A percentile compares a stretch with the other conserved stretches of the same genome.
phyloP scores from a whole-genome alignment of 1,139 yeast genomes.

The Debaryomyces sp. region DNA sequence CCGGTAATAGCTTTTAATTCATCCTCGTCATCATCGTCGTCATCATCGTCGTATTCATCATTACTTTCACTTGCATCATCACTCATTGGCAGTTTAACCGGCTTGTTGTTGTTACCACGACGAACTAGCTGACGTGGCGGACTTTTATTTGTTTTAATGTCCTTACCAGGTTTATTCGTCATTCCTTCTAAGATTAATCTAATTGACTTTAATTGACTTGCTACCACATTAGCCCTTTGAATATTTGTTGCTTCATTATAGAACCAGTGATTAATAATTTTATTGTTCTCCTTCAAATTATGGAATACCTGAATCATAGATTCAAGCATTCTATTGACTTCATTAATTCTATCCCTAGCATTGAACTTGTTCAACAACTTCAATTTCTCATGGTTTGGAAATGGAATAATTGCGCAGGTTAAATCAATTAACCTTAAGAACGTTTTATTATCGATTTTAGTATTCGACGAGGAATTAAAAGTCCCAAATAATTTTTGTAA shows the following conservation, averaged over 20 bases:
- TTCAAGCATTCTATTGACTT: constrained; percentile 33
- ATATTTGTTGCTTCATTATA: constrained; percentile 51
- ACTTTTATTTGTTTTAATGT: constrained; percentile 5
- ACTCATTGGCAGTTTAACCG: constrained; percentile 7
- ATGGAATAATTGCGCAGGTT: constrained; percentile 61
- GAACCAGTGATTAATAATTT: constrained; percentile 48
- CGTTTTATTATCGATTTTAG: constrained; percentile 28
- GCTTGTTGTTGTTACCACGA: constrained; percentile 8
- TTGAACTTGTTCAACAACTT: constrained; percentile 40
- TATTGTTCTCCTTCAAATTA: constrained; percentile 34
- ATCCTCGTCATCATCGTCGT: constrained; percentile 46
- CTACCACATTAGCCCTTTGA: constrained; percentile 60
- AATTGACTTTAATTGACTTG: constrained; percentile 61
- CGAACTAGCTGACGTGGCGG: constrained; percentile 10
- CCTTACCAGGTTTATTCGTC: constrained; percentile 27
- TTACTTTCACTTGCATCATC: constrained; percentile 16
- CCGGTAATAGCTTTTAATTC: constrained; percentile 47
- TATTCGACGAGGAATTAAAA: constrained; percentile 24
- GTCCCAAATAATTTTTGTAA: constrained; percentile 36
- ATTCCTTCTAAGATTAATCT: constrained; percentile 57
- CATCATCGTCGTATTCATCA: constrained; percentile 24
- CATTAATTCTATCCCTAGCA: constrained; percentile 34
- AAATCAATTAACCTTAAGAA: constrained; percentile 53
- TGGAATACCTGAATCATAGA: constrained; percentile 39
- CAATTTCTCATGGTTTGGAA: constrained; percentile 51